phyloP scores from a whole-genome alignment of 306 rosid genomes.

The Delonix regia region DNA sequence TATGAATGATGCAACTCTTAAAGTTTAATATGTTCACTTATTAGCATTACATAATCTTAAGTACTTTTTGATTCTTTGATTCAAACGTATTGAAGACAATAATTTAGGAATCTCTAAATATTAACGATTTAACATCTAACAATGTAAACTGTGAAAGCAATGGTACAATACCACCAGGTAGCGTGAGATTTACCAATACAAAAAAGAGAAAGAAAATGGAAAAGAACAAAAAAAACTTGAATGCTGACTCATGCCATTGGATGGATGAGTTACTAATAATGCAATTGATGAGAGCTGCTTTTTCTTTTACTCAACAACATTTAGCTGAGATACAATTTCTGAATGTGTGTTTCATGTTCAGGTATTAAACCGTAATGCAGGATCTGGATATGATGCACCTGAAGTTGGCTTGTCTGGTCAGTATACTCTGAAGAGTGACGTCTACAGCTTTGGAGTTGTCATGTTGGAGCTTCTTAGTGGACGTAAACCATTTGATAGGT shows the following conservation, averaged over 20 bases:
- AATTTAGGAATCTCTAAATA: not conserved
- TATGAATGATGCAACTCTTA: not conserved
- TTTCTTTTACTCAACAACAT: slow-evolving; percentile 22
- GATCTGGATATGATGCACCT: slow-evolving; percentile 86
- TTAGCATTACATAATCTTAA: not conserved
- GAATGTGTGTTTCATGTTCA: slow-evolving; percentile 35
- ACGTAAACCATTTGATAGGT: slow-evolving; percentile 92
- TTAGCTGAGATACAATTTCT: slow-evolving; percentile 9
- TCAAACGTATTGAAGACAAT: not conserved
- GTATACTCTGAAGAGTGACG: slow-evolving; percentile 81
- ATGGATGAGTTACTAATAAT: slow-evolving; percentile 26
- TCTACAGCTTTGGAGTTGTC: slow-evolving; percentile 93
- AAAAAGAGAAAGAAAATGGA: too few species aligned
- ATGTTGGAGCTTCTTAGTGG: slow-evolving; percentile 96
- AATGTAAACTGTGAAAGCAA: slow-evolving; percentile 9
- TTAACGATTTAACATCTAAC: slow-evolving; percentile 22
- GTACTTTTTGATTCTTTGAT: not conserved
- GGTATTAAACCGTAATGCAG: slow-evolving; percentile 70
- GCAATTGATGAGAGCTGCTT: not conserved
- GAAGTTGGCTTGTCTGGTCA: slow-evolving; percentile 86
- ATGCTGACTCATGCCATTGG: slow-evolving; percentile 18
- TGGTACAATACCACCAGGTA: not conserved
- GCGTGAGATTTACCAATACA: slow-evolving; percentile 18
- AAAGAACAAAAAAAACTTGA: not conserved
- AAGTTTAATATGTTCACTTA: not conserved